Percentiles rank a stretch among this genome's conserved stretches.
These are phyloP conservation scores for Saitozyma sp. DNA, from an alignment of 768 basidiomycete genomes.

Conservation along the genomic window DNA sequence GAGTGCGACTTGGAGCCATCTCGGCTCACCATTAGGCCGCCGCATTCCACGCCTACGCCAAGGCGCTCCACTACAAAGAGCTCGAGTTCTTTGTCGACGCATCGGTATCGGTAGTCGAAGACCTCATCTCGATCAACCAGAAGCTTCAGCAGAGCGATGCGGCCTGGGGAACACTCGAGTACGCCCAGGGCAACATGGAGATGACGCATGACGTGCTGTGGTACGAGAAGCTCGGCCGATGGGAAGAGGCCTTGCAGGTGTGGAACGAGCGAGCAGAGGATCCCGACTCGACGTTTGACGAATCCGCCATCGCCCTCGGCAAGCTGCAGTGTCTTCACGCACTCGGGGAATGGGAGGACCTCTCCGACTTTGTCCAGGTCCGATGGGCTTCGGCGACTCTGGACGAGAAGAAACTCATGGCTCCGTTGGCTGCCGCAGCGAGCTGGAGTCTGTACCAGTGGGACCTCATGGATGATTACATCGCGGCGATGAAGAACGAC, in stretches of 20 bases:
- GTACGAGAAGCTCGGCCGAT: slow-evolving; percentile 93
- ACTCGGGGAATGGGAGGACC: slow-evolving; percentile 93
- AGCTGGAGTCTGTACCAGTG: slow-evolving; percentile 96
- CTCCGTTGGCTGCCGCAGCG: slow-evolving; percentile 94
- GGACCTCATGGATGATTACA: slow-evolving; percentile 98
- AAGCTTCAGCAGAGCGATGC: slow-evolving; percentile 95
- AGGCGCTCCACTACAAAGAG: slow-evolving; percentile 98
- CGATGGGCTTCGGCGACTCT: slow-evolving; percentile 79
- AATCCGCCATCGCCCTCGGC: slow-evolving; percentile 71
- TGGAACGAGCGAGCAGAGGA: slow-evolving; percentile 57
- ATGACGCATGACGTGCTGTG: slow-evolving; percentile 88
- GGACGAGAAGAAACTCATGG: slow-evolving; percentile 85
- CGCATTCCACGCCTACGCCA: slow-evolving; percentile 91
- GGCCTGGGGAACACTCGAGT: slow-evolving; percentile 91
- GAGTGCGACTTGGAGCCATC: slow-evolving; percentile 11
- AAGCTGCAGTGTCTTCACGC: slow-evolving; percentile 96
- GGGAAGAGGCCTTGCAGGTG: slow-evolving; percentile 79
- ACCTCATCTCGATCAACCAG: slow-evolving; percentile 93
- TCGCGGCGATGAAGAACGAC: slow-evolving; percentile 85
- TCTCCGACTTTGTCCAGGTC: slow-evolving; percentile 80
- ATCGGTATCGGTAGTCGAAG: slow-evolving; percentile 81
- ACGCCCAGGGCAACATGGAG: slow-evolving; percentile 78
- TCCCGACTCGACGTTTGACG: slow-evolving; percentile 62
- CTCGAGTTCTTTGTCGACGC: slow-evolving; percentile 93
- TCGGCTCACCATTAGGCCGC: slow-evolving; percentile 59